Evolutionary conservation across 805 yeast species (phyloP), one percentile per base, ranked within the genome.

Genomic region (Schwanniomyces yamadae): DNA sequence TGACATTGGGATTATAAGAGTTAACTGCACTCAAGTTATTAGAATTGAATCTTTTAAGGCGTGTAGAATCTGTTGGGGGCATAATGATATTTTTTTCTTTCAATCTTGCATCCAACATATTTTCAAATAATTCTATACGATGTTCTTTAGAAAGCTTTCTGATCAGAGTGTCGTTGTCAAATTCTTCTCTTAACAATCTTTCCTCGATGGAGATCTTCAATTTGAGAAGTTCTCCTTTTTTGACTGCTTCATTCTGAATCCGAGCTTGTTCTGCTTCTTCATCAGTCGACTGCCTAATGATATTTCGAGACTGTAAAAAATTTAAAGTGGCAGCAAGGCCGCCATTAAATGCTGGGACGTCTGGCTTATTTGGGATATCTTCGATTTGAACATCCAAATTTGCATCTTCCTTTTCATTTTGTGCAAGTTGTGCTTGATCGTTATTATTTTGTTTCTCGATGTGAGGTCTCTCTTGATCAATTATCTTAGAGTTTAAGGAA

Each of bases 1-100:
- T 59, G n/a, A 80, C 71, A 14, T 64, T 49, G 0, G 82, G 81
- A 23, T 66, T 67, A 45, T 76, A 73, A 27, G 49, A 38, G 7
- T 48, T 44, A 20, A 55, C 56, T 7, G 22, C 3, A 7, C 10
- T 8, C 5, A n/a, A 10, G 11, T 16, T 11, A 5, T 24, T 19
- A 31, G 12, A 18, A 10, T n/a, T 15, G 17, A 18, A 17, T 10
- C 27, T 13, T 15, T 14, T 19, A 5, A 11, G 23, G 5, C 6
- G 5, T 10, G 18, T 16, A 3, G 20, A 15, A 10, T 16, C 11
- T 12, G 20, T 23, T 17, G 18, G 18, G 21, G 39, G 29, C 9
- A 20, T 13, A 7, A 23, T 20, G 6, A 67, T 51, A 3, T 54
- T 51, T 36, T 64, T 61, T 13, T 45, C 46, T 6, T 36, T 40